Base-by-base conservation (phyloP, 805 yeast species). In the Barnettozyma botsteinii region DNA sequence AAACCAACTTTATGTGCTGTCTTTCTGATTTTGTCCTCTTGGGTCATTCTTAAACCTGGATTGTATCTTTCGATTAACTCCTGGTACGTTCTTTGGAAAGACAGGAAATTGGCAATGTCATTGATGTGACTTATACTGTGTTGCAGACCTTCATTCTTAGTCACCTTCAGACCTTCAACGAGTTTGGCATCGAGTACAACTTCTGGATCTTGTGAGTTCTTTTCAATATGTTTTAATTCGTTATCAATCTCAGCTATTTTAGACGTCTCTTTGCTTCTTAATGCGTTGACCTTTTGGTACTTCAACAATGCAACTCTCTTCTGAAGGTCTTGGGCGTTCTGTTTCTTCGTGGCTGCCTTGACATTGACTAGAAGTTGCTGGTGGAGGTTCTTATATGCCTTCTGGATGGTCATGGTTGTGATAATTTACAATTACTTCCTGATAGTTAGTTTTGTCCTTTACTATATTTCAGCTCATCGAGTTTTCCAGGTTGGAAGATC, bases 1-100 rank as follows among this genome's bases (percentile, higher is more conserved):
- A 91, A 70, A 0, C 98, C 98, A n/a, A 91, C 98, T 47, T 80
- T 73, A 41, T 80, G 72, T 7, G 98, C 98, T 1, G 95, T 83
- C 56, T 73, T 75, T 51, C 79, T 70, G 21, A 91, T 80, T 41
- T 81, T 79, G 45, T 91, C 96, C 37, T 73, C 74, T 54, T 85
- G 95, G 20, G 79, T 73, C 77, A 83, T 75, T 20, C 76, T 76
- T 45, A 82, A 67, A 3, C 95, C 93, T 4, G 95, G 91, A 53
- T 89, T 86, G 61, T 91, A 93, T 50, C 95, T 72, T 50, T 84
- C 93, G 32, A 89, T 67, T 35, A 91, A 69, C 48, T 81, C 89
- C 45, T 77, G 78, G 62, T 87, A 91, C 11, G 70, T 76, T 48
- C 93, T 69, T 60, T 91, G 97, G 46, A 81, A 76, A 37, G 70